phyloP scores from a whole-genome alignment of 805 yeast genomes.

The Starmera pachycereana region DNA sequence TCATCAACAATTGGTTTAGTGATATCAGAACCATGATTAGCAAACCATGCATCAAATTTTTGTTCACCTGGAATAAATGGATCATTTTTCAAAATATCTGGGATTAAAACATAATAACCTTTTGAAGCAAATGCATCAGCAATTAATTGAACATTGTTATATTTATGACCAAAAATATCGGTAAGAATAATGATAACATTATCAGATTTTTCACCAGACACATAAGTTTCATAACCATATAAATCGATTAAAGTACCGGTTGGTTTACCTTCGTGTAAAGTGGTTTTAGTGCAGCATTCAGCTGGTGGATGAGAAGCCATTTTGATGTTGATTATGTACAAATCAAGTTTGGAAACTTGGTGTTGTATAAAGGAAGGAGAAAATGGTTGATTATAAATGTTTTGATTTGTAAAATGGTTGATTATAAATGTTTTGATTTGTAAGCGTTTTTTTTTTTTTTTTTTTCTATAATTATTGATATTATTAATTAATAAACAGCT shows the following conservation, averaged over 20 bases:
- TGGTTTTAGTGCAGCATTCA: constrained; percentile 33
- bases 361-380: too few species aligned
- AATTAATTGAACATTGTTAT: constrained; percentile 45
- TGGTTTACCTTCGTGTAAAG: constrained; percentile 39
- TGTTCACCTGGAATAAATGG: constrained; percentile 23
- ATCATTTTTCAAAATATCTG: constrained; percentile 59
- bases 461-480: too few species aligned
- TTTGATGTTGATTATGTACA: not conserved
- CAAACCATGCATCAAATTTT: constrained; percentile 37
- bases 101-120: constrained; percentile 60
- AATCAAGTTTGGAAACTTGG: too few species aligned
- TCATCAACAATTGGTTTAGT: constrained; percentile 38
- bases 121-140: constrained; percentile 56
- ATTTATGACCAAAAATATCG: constrained; percentile 58
- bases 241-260: constrained; percentile 30
- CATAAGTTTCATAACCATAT: constrained; percentile 35
- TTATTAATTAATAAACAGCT: too few species aligned
- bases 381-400: too few species aligned
- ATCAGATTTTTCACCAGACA: constrained; percentile 33
- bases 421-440: too few species aligned
- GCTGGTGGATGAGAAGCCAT: constrained; percentile 46
- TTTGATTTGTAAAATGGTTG: too few species aligned
- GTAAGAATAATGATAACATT: constrained; percentile 53
- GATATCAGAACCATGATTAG: constrained; percentile 37
- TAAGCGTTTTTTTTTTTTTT: too few species aligned